Base-by-base conservation (phyloP, 192 early-diverging fungal species). In the Coemansia sp. region DNA sequence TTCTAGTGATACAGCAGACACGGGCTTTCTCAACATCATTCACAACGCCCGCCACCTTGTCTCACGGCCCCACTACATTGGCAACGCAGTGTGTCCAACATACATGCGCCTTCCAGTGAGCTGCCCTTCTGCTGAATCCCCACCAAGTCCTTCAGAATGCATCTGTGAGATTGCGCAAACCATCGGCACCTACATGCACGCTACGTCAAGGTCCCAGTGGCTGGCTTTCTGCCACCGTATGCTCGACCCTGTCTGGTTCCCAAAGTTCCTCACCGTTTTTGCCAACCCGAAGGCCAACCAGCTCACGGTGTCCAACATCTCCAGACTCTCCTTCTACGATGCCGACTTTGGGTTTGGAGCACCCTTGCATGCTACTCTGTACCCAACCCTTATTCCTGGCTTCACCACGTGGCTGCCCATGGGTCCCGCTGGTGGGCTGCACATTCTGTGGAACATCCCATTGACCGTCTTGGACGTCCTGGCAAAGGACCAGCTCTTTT, bases 291-390 rank as follows among this genome's bases (percentile, higher is more conserved):
- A 12, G 2, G 69, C 72, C 39, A 37, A 57, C 19, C 78, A 80
- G 63, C 64, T 81, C 20, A 64, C 74, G 5, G 61, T 76, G 22
- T 81, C 74, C 5, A 81, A 81, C 19, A 70, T 76, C 19, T 73
- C 74, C 12, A 46, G 70, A 8, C 63, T 76, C 10, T 12, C 39
- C 14, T 76, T 69, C 38, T 81, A 72, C 32, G 37, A 51, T n/a
- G 67, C 60, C 5, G 70, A 81, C 41, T 81, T 81, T 70, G 79
- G 74, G 7, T 81, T 75, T 60, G 79, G 79, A 14, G 17, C 48
- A 5, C 79, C 79, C 0, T 48, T 39, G 2, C 67, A 75, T 39
- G 64, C 50, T 22, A 72, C 79, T 2, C 46, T 76, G 22, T 81
- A 76, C 48, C 79, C 79, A 1, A 61, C 60, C 67, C 63, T 81